These are phyloP conservation scores for Trichoderma sp. DNA, from an alignment of 2,329 filamentous ascomycete genomes.

Conservation along the genomic window DNA sequence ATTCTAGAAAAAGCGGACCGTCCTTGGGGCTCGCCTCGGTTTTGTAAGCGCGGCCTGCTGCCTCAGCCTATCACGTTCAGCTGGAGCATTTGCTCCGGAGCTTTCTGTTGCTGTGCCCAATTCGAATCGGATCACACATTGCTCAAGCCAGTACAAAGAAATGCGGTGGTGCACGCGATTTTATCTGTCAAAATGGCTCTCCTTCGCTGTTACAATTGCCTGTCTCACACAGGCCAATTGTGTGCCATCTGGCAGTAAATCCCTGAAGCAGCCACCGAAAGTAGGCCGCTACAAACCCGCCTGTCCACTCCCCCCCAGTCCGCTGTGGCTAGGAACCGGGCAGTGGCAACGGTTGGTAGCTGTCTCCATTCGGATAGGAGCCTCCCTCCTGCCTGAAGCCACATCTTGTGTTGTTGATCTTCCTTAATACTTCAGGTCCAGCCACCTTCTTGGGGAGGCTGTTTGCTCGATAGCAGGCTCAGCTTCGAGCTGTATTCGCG, in stretches of 20 bases:
- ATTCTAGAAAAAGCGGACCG: conserved; percentile 26
- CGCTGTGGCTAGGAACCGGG: conserved; percentile 14
- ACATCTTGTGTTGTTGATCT: background rate
- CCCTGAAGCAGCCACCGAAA: conserved; percentile 17
- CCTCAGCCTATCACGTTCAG: conserved; percentile 31
- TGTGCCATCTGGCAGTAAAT: conserved; percentile 21
- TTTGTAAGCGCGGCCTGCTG: conserved; percentile 33
- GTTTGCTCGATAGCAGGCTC: background rate
- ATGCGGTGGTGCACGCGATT: conserved; percentile 31
- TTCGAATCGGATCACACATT: conserved; percentile 28
- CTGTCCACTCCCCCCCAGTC: conserved; percentile 4
- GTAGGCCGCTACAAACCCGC: conserved; percentile 4
- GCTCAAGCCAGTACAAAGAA: conserved; percentile 28
- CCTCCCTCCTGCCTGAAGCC: conserved; percentile 12
- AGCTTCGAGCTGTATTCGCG: background rate
- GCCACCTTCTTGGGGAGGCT: background rate
- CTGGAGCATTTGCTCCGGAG: conserved; percentile 38
- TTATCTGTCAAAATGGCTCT: conserved; percentile 35
- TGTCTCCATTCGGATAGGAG: conserved; percentile 15
- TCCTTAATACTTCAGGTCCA: conserved; percentile 9
- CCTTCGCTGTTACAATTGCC: conserved; percentile 17
- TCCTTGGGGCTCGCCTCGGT: conserved; percentile 22
- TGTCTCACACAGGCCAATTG: conserved; percentile 14
- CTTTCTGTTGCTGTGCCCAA: conserved; percentile 22
- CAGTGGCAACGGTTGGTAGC: conserved; percentile 18